Evolutionary conservation across 2,329 filamentous ascomycete species (phyloP).

Genomic region (Ophiobolus disseminans): DNA sequence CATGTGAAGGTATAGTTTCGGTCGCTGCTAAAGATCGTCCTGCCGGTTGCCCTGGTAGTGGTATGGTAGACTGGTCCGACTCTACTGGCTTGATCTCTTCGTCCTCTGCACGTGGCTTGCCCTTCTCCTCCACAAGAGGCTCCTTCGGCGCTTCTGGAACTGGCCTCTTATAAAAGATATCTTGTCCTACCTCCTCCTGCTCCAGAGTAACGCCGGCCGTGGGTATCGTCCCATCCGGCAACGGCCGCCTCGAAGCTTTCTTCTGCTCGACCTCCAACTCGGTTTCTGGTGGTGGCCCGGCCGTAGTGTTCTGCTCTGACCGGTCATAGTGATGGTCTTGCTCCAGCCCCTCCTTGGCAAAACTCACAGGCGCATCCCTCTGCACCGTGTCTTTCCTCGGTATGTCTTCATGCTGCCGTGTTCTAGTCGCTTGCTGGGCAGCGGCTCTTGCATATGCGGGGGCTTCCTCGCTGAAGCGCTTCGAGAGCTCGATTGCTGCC

Average conservation of each 20-base stretch:
- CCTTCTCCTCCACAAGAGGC: conserved; percentile 40
- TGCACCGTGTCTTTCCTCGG: conserved; percentile 41
- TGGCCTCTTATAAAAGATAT: conserved; percentile 42
- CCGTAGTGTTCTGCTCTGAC: conserved; percentile 51
- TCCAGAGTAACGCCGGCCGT: conserved; percentile 43
- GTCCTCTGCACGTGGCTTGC: conserved; percentile 16
- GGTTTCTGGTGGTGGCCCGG: conserved; percentile 45
- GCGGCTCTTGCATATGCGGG: conserved; percentile 42
- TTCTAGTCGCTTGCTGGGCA: conserved; percentile 25
- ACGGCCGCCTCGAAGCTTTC: conserved; percentile 51
- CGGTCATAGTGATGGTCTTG: conserved; percentile 61
- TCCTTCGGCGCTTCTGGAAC: conserved; percentile 46
- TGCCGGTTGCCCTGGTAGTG: conserved; percentile 38
- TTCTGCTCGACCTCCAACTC: conserved; percentile 57
- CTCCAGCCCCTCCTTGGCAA: conserved; percentile 50
- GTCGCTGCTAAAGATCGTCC: conserved; percentile 52
- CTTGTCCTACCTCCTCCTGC: conserved; percentile 38
- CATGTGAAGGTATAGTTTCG: conserved; percentile 62
- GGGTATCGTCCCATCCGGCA: conserved; percentile 61
- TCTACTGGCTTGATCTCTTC: conserved; percentile 47
- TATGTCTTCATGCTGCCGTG: conserved; percentile 29
- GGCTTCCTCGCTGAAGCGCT: conserved; percentile 62
- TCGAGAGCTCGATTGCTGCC: conserved; percentile 66
- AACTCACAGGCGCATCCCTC: conserved; percentile 17
- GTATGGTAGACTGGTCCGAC: conserved; percentile 53